Evolutionary conservation across 768 basidiomycete genomes (phyloP).

Genomic region (Royoungia palumana): DNA sequence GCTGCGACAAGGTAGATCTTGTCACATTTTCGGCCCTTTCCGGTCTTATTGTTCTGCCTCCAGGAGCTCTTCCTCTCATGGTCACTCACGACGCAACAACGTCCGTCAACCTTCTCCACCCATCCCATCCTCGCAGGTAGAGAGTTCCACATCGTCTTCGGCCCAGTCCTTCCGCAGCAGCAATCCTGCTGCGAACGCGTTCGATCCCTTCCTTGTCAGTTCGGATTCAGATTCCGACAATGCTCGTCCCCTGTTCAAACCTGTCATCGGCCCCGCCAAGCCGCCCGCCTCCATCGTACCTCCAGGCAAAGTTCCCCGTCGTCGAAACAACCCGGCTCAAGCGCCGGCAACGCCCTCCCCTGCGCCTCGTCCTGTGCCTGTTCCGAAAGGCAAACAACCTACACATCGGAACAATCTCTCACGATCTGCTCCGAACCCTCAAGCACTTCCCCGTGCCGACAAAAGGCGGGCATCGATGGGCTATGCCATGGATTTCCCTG

Average conservation of each 20-base stretch:
- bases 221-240: conserved; percentile 40
- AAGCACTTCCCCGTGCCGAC: conserved; percentile 29
- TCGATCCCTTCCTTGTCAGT: conserved; percentile 51
- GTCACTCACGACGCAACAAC: conserved; percentile 46
- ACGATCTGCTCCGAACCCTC: conserved; percentile 51
- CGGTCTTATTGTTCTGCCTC: conserved; percentile 3
- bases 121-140: conserved; percentile 63
- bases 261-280: conserved; percentile 17
- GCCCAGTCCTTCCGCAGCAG: conserved; percentile 27
- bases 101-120: conserved; percentile 65
- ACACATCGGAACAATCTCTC: conserved; percentile 34
- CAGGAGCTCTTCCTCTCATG: conserved; percentile 48
- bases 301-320: conserved; percentile 55
- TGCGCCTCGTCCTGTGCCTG: conserved; percentile 44
- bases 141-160: conserved; percentile 37
- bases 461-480: conserved; percentile 34
- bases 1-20: conserved; percentile 38
- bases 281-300: conserved; percentile 41
- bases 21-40: not conserved
- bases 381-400: conserved; percentile 35
- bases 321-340: conserved; percentile 43
- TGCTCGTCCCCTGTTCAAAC: conserved; percentile 33
- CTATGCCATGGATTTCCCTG: conserved; percentile 48
- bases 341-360: conserved; percentile 37
- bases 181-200: conserved; percentile 38